These are phyloP conservation scores for Nemania bipapillata DNA, from an alignment of 2,329 filamentous ascomycete genomes.

Conservation along the genomic window DNA sequence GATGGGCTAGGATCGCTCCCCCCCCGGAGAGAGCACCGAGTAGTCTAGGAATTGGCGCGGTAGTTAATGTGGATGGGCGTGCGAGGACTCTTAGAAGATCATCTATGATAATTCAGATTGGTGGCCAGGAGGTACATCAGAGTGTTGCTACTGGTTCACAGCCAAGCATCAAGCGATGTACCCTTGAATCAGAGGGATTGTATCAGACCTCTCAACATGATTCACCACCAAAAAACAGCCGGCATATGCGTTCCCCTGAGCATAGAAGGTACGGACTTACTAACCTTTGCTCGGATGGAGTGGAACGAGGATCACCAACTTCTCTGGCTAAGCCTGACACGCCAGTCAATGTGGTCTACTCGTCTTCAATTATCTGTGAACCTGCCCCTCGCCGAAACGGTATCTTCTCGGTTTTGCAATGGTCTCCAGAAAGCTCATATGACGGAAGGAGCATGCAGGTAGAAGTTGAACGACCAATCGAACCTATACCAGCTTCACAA, in stretches of 20 bases:
- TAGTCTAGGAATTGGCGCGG: slow-evolving; percentile 21
- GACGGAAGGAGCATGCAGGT: slow-evolving; percentile 45
- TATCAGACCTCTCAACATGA: neutral
- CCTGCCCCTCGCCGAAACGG: slow-evolving; percentile 44
- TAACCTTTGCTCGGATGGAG: neutral
- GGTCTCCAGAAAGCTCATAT: slow-evolving; percentile 44
- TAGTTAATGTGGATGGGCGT: slow-evolving; percentile 1
- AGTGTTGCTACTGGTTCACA: slow-evolving; percentile 39
- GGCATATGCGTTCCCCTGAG: neutral
- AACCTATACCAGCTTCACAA: slow-evolving; percentile 39
- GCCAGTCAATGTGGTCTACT: slow-evolving; percentile 41
- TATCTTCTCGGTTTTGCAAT: slow-evolving; percentile 41
- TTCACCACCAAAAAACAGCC: neutral
- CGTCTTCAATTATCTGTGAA: slow-evolving; percentile 45
- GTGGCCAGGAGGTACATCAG: slow-evolving; percentile 50
- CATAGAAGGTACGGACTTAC: neutral
- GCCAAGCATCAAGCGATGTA: slow-evolving; percentile 37
- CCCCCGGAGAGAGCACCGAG: slow-evolving; percentile 22
- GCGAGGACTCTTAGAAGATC: slow-evolving; percentile 6
- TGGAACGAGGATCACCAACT: neutral
- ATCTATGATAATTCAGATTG: slow-evolving; percentile 51
- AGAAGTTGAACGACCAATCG: slow-evolving; percentile 42
- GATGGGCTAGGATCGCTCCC: slow-evolving; percentile 41
- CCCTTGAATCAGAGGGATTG: slow-evolving; percentile 21
- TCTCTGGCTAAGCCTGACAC: slow-evolving; percentile 30